Conservation (phyloP, 176 grass and related monocot species). For the Olyra latifolia region DNA sequence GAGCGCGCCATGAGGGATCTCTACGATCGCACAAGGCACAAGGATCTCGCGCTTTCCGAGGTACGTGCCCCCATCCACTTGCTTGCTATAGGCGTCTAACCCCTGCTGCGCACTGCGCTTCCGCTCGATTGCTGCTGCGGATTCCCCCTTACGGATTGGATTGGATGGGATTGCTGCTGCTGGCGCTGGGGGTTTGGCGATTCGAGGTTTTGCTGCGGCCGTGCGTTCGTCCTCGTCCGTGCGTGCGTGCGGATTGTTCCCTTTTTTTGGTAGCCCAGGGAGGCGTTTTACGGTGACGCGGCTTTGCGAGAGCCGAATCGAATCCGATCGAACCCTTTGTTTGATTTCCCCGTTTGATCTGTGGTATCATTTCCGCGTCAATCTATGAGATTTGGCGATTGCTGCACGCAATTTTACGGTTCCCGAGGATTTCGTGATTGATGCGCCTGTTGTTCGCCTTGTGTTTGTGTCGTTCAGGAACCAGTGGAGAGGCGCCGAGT, state of each 20-base stretch:
- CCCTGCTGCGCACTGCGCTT: not conserved
- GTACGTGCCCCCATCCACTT: slow-evolving; percentile 21
- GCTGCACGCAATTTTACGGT: slow-evolving; percentile 4
- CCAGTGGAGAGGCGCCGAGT: not conserved
- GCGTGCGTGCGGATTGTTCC: slow-evolving; percentile 5
- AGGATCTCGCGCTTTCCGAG: slow-evolving; percentile 31
- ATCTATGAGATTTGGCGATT: not conserved
- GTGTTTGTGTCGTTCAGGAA: slow-evolving; percentile 32
- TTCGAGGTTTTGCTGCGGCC: slow-evolving; percentile 5
- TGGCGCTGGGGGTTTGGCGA: not conserved
- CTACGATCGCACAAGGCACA: slow-evolving; percentile 47
- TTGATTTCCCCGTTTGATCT: slow-evolving; percentile 1
- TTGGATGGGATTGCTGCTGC: not conserved
- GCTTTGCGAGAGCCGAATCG: not conserved
- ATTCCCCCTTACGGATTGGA: not conserved
- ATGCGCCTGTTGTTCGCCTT: not conserved
- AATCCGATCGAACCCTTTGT: slow-evolving; percentile 25
- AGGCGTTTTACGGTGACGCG: not conserved
- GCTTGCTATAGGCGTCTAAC: not conserved
- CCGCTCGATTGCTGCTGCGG: not conserved
- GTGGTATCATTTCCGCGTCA: not conserved
- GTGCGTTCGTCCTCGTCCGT: not conserved
- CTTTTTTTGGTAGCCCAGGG: not conserved
- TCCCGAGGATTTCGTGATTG: not conserved
- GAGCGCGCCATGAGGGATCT: slow-evolving; percentile 58